Conservation (phyloP, 768 basidiomycete genomes). For the Mycena pura region DNA sequence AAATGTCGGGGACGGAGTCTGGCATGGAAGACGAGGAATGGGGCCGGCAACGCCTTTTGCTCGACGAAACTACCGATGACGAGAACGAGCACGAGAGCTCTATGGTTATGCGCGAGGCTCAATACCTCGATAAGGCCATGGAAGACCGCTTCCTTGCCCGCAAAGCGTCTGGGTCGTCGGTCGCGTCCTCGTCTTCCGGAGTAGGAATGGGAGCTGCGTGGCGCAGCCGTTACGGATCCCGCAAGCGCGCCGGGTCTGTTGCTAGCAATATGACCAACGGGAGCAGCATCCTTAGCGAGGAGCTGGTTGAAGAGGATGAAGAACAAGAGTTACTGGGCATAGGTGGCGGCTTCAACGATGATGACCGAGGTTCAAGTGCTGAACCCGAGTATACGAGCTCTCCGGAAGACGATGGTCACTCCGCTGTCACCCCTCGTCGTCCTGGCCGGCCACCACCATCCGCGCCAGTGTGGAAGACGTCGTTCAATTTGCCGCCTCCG, state of each 20-base stretch:
- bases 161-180: conserved; percentile 71
- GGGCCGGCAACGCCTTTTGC: conserved; percentile 68
- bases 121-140: conserved; percentile 86
- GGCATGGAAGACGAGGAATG: conserved; percentile 78
- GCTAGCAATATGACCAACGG: conserved; percentile 72
- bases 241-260: conserved; percentile 76
- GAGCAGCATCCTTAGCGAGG: conserved; percentile 73
- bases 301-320: conserved; percentile 84
- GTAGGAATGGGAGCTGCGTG: conserved; percentile 72
- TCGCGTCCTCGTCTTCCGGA: conserved; percentile 59
- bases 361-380: conserved; percentile 42
- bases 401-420: conserved; percentile 50
- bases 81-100: conserved; percentile 62
- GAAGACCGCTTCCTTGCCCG: conserved; percentile 81
- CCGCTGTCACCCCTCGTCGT: conserved; percentile 33
- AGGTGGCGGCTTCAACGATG: conserved; percentile 67
- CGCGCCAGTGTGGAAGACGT: conserved; percentile 63
- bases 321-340: conserved; percentile 74
- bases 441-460: conserved; percentile 53
- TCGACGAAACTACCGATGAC: conserved; percentile 63
- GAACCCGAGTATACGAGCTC: conserved; percentile 51
- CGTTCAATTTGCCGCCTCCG: conserved; percentile 60
- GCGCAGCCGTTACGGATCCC: conserved; percentile 66
- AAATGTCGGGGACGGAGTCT: conserved; percentile 62
- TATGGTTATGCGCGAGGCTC: conserved; percentile 77